Evolutionary conservation across 306 rosid genomes (phyloP).

Genomic region (Cicer chorassanicum): DNA sequence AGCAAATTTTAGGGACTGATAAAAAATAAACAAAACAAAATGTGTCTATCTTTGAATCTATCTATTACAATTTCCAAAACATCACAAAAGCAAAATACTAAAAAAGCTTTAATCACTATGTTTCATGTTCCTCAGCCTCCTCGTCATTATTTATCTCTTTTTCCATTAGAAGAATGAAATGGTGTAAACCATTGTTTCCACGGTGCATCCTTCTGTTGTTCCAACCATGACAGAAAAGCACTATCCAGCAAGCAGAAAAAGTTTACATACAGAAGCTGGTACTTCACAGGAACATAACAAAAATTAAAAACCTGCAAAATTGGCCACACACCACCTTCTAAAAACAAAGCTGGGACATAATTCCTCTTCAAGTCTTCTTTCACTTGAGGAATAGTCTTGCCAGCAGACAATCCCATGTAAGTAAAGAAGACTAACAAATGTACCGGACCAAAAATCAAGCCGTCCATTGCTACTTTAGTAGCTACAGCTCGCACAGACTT

Average conservation of each 20-base stretch:
- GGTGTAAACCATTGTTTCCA: conserved; percentile 81
- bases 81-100: conserved; percentile 4
- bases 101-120: conserved; percentile 3
- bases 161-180: conserved; percentile 54
- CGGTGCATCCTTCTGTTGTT: conserved; percentile 86
- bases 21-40: background rate
- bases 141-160: conserved; percentile 38
- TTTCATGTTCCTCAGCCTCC: conserved; percentile 12
- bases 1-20: background rate
- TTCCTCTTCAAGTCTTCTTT: conserved; percentile 80
- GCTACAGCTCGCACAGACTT: conserved; percentile 62
- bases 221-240: conserved; percentile 87
- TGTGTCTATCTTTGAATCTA: background rate
- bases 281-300: conserved; percentile 76
- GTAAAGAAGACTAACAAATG: conserved; percentile 77
- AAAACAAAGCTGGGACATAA: conserved; percentile 68
- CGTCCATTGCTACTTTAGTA: conserved; percentile 76
- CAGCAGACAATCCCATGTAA: conserved; percentile 82
- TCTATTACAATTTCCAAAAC: conserved; percentile 22
- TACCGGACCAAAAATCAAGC: conserved; percentile 72
- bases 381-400: conserved; percentile 66
- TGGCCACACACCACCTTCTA: conserved; percentile 89
- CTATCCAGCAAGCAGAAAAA: conserved; percentile 84
- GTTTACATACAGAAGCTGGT: conserved; percentile 89
- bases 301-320: conserved; percentile 73